phyloP scores from a whole-genome alignment of 768 basidiomycete species.

The Lactarius evosmus region DNA sequence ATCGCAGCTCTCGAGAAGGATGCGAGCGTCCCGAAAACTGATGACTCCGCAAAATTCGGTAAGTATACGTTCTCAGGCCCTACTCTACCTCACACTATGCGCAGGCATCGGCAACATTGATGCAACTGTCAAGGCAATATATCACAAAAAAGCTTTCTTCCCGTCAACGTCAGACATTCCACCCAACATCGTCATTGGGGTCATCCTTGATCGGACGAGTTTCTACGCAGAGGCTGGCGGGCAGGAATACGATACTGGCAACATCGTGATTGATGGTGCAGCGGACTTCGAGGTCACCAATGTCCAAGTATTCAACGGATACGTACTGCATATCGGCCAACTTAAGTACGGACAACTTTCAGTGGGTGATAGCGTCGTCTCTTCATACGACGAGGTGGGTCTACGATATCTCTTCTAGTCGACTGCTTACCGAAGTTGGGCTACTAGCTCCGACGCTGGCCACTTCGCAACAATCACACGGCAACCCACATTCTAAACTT shows the following conservation, averaged over 20 bases:
- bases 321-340: conserved; percentile 88
- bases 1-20: conserved; percentile 83
- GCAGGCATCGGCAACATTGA: conserved; percentile 74
- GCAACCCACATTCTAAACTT: conserved; percentile 98
- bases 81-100: neutral
- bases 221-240: conserved; percentile 98
- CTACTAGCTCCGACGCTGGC: conserved; percentile 82
- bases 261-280: conserved; percentile 86
- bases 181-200: conserved; percentile 66
- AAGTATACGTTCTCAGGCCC: conserved; percentile 33
- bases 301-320: conserved; percentile 93
- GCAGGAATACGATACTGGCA: conserved; percentile 95
- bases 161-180: conserved; percentile 64
- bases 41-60: conserved; percentile 92
- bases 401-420: neutral
- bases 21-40: conserved; percentile 76
- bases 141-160: conserved; percentile 74
- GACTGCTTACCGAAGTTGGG: neutral
- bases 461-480: conserved; percentile 95
- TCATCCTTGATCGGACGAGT: conserved; percentile 88
- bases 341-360: conserved; percentile 84
- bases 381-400: conserved; percentile 88
- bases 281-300: conserved; percentile 93
- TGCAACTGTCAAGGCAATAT: conserved; percentile 78
- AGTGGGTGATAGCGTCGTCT: conserved; percentile 78